Evolutionary conservation across 306 rosid genomes (phyloP).

Genomic region (Urtica urens): DNA sequence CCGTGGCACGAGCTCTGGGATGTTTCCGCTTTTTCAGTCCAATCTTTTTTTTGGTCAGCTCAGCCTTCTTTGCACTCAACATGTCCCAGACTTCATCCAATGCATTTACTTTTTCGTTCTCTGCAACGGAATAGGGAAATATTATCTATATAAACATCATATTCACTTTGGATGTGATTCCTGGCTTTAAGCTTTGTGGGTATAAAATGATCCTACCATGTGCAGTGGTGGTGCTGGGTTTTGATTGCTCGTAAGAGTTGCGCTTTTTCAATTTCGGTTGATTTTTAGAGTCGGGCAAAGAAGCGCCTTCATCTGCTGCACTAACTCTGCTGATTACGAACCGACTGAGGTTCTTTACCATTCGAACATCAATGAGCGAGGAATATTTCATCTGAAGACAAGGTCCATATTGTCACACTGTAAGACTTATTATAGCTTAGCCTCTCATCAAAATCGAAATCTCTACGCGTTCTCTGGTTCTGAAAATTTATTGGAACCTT

Average conservation of each 20-base stretch:
- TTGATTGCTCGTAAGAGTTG: too few relatives aligned
- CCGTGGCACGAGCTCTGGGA: conserved; percentile 22
- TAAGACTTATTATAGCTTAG: too few relatives aligned
- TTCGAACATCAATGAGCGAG: conserved; percentile 38
- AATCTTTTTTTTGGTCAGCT: conserved; percentile 41
- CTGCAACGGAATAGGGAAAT: conserved; percentile 27
- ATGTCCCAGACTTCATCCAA: conserved; percentile 78
- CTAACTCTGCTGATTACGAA: neutral
- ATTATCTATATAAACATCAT: neutral
- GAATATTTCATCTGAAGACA: conserved; percentile 38
- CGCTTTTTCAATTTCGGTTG: too few relatives aligned
- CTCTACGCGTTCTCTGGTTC: too few relatives aligned
- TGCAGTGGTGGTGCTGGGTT: too few relatives aligned
- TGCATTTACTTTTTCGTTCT: conserved; percentile 44
- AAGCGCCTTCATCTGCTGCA: neutral
- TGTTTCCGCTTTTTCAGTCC: conserved; percentile 35
- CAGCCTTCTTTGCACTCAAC: conserved; percentile 56
- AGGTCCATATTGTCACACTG: too few relatives aligned
- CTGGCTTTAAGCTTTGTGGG: too few relatives aligned
- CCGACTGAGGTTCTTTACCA: conserved; percentile 22
- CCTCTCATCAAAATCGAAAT: too few relatives aligned
- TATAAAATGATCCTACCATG: too few relatives aligned
- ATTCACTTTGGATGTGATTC: neutral
- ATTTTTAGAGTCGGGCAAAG: neutral
- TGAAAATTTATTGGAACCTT: too few relatives aligned